Evolutionary conservation across 176 grass and related monocot species (phyloP).

Genomic region (Oryza coarctata): DNA sequence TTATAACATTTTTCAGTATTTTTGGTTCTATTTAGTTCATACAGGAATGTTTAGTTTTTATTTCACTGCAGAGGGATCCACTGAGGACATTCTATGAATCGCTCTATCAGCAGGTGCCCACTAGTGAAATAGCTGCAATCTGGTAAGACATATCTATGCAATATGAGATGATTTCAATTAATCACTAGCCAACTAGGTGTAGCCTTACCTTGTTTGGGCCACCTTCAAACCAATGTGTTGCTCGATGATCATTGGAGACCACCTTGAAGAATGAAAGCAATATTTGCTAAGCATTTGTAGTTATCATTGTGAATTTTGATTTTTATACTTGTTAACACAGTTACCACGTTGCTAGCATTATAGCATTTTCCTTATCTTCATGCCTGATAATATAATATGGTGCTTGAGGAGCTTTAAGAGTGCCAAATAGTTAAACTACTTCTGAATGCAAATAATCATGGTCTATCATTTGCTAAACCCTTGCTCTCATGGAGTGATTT

Average conservation of each 20-base stretch:
- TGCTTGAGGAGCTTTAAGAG: background rate
- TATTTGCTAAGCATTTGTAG: background rate
- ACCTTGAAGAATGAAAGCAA: background rate
- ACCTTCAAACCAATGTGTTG: background rate
- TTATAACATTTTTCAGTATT: constrained; percentile 27
- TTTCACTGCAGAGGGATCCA: constrained; percentile 76
- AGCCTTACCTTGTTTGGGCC: constrained; percentile 10
- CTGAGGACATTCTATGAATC: constrained; percentile 96
- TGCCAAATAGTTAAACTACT: background rate
- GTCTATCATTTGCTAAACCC: background rate
- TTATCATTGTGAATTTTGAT: background rate
- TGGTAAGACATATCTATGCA: constrained; percentile 56
- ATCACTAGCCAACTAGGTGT: constrained; percentile 1
- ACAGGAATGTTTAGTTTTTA: background rate
- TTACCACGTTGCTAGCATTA: background rate
- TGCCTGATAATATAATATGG: background rate
- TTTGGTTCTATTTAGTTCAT: constrained; percentile 3
- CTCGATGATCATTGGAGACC: background rate
- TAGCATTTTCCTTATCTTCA: background rate
- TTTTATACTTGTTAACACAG: background rate
- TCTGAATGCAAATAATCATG: background rate
- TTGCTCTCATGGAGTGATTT: background rate
- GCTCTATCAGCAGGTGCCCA: constrained; percentile 75
- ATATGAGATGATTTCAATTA: background rate
- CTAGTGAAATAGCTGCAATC: constrained; percentile 82